Conservation (phyloP, 1,284 basidiomycete species). For the Salmacisia buchloeana region DNA sequence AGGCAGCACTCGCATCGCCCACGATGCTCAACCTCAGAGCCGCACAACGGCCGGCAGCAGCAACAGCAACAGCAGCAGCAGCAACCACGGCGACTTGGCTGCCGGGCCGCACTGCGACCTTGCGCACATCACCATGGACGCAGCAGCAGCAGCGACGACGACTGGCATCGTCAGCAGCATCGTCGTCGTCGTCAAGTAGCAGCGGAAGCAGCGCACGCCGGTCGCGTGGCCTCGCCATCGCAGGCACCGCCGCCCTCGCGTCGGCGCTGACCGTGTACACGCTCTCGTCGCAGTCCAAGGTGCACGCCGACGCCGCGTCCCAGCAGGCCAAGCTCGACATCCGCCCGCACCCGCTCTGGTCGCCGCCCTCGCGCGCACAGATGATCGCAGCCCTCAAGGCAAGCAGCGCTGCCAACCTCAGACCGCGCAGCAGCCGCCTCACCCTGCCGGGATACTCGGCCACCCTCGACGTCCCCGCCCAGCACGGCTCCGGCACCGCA, state of each 20-base stretch:
- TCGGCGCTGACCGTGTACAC: neutral
- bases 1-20: neutral
- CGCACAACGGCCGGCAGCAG: neutral
- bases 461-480: neutral
- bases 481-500: neutral
- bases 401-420: constrained; percentile 21
- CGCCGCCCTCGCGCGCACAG: constrained; percentile 46
- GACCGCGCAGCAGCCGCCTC: neutral
- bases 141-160: too few relatives aligned
- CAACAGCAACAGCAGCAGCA: too few relatives aligned
- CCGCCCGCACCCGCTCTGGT: constrained; percentile 36
- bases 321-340: constrained; percentile 4
- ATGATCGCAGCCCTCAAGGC: constrained; percentile 48
- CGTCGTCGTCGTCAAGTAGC: neutral
- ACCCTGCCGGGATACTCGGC: neutral
- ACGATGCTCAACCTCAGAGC: neutral
- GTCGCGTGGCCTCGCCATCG: neutral
- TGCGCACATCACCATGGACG: too few relatives aligned
- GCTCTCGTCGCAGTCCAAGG: neutral
- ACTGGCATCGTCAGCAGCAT: neutral
- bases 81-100: too few relatives aligned
- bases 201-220: neutral
- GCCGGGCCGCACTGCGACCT: too few relatives aligned
- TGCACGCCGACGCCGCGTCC: neutral
- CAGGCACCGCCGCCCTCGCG: neutral